Base-by-base conservation (phyloP, 2,329 filamentous ascomycete genomes). In the Colletotrichum tabaci region DNA sequence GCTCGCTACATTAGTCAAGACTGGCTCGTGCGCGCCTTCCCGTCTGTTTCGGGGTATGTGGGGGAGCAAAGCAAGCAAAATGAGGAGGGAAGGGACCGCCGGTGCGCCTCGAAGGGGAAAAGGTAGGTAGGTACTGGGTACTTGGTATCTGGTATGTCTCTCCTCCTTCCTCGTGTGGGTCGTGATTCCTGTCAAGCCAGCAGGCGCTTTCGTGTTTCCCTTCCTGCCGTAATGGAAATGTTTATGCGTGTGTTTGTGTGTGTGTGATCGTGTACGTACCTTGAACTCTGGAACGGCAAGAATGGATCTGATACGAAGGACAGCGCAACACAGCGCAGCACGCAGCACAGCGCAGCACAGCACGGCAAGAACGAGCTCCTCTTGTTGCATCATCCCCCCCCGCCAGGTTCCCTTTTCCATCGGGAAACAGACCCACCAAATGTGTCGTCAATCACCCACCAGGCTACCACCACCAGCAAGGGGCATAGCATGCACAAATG, bases 21-120 rank as follows among this genome's bases (percentile, higher is more conserved):
- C 42, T 71, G 64, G 63, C 63, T 46, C 61, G 58, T 67, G 57
- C 52, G 52, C 66, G 53, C 40, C 65, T 67, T 71, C 65, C 68
- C 68, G 65, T 63, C 65, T 47, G 68, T 71, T 68, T 71, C 68
- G 68, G 65, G 58, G 68, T 63, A 71, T 71, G 68, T 58, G 52
- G 64, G 52, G 57, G 52, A 55, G 30, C 30, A 35, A 35, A 35
- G 30, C 30, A 42, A 38, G 64, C 49, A 52, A 15, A 15, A 15
- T 16, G 47, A 62, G 35, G 35, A 62, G 47, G 47, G 35, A 58
- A 16, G 38, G 38, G 55, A 44, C 21, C 38, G 55, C 26, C 50
- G 26, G 50, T 53, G 50, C 52, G 30, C 52, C 16, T 55, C 50
- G 30, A 55, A 8, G 16, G 26, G 21, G 4, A 50, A 23, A 50